Evolutionary conservation across 768 basidiomycete genomes (phyloP), one percentile per base, ranked within the genome.

Genomic region (Tulasnella sp.): DNA sequence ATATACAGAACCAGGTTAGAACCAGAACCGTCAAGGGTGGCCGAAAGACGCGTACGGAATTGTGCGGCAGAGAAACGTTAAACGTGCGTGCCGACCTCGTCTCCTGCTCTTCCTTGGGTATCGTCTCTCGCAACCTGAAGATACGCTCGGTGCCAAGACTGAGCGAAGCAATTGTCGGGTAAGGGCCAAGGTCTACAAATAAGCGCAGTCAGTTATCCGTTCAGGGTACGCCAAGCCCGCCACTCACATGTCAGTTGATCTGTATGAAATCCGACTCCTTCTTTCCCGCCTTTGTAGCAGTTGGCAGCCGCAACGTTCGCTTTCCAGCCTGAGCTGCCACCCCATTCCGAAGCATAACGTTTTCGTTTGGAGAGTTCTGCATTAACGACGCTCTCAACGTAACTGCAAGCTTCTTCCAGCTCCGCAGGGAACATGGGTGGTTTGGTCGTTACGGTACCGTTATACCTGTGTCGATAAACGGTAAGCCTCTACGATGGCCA

Each of bases 281-380:
- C 94, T 84, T 92, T 92, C 50, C 89, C 89, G n/a, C 94, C 94
- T 84, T 92, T 82, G 69, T 96, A 96, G 82, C 94, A 93, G 83
- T 96, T 96, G 3, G 94, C 91, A 0, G 94, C 94, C 3, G 94
- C 94, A 34, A 96, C 94, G 82, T 95, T 96, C 1, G 94, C 95
- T 77, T 90, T 88, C 94, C 95, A 96, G 16, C 64, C 72, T 11
- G 85, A 82, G 50, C 83, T 82, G 1, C 87, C 88, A 37, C 84
- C 88, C 93, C 93, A 96, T 85, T 96, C 95, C 6, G 93, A 86
- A 3, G 89, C 88, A 84, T 89, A 92, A 11, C 90, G 90, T 75
- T 86, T 81, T 76, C 94, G 89, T 83, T 89, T 91, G 81, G 85
- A 87, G 86, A 95, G 88, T 85, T 94, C 93, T 28, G 88, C 88